Evolutionary conservation across 352 stramenopile genomes (phyloP).

Genomic region (Globisporangium cystogenes): DNA sequence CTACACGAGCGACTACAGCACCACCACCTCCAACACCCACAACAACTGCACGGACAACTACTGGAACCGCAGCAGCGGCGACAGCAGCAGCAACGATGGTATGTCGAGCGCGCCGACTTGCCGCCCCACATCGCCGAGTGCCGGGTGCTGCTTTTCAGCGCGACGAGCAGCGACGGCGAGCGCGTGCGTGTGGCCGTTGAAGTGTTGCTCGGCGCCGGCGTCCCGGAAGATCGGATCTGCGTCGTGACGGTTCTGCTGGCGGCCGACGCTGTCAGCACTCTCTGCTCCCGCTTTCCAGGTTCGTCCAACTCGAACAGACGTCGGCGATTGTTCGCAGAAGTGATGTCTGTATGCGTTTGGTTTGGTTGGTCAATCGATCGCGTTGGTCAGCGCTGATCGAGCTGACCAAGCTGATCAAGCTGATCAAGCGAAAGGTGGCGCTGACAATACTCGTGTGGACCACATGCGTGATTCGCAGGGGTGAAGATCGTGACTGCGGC

Average conservation of each 20-base stretch:
- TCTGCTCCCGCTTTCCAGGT: conserved; percentile 37
- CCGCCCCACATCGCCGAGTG: conserved; percentile 24
- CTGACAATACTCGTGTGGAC: too few species aligned
- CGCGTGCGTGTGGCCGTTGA: conserved; percentile 31
- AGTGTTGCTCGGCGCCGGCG: conserved; percentile 15
- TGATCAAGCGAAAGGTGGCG: too few species aligned
- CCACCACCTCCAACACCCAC: too few species aligned
- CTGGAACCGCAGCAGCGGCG: too few species aligned
- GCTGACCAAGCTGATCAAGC: too few species aligned
- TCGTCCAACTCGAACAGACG: background rate
- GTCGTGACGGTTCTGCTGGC: conserved; percentile 33
- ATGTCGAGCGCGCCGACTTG: conserved; percentile 26
- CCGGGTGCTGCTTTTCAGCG: conserved; percentile 33
- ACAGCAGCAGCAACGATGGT: conserved; percentile 8
- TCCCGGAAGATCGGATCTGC: conserved; percentile 27
- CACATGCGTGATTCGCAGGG: conserved; percentile 9
- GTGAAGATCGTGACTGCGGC: conserved; percentile 31
- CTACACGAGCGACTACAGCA: background rate
- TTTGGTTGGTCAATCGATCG: too few species aligned
- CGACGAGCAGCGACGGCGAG: conserved; percentile 19
- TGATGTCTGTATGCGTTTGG: too few species aligned
- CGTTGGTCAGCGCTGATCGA: too few species aligned
- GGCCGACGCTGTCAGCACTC: conserved; percentile 19
- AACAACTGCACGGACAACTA: too few species aligned
- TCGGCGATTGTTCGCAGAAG: background rate